Evolutionary conservation across 148 eudicot genomes (phyloP), one percentile per base, ranked within the genome.

Genomic region (Heliamphora exappendiculata): DNA sequence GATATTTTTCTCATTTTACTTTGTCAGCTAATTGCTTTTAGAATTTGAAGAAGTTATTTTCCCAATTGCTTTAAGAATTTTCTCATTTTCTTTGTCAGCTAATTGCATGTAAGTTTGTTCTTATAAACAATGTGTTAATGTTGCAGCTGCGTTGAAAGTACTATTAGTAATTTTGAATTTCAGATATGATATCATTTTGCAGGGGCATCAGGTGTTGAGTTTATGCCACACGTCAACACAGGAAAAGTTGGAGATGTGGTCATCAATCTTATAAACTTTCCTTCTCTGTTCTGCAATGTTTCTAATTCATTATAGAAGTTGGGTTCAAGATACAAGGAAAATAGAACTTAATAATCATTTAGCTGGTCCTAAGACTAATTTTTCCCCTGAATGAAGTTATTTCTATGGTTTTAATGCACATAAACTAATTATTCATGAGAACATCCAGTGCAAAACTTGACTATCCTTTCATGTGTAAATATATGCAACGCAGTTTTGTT

Each of bases 181-280:
- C 24, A 50, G 9, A 65, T 24, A 1, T 5, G 64, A 36, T 76
- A 49, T 66, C 50, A 20, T 34, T 83, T 78, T 78, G 76, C 93
- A 92, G 97, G 90, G 20, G 69, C 86, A 16, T 77, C 83, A 3
- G 93, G 86, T 67, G 79, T 89, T 73, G 94, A 89, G n/a, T 87
- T 92, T 77, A 89, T 89, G 36, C 90, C 94, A 31, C 93, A 87
- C 69, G 85, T 90, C 66, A 85, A 90, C 34, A 84, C 82, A 26
- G 93, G 90, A 78, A 83, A 89, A 60, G 82, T 90, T 51, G 97
- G 97, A 72, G 94, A 92, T 92, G 97, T 88, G 41, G 62, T 72
- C 50, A 55, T 73, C 63, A 28, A 41, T 47, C 72, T 55, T 54
- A 36, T 31, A 51, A 17, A 34, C 22, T 34, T 6, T n/a, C 59